A percentile compares a stretch with the other conserved stretches of the same genome.
Conservation (phyloP, 2,329 filamentous ascomycete genomes). For the Diaporthe vexans region DNA sequence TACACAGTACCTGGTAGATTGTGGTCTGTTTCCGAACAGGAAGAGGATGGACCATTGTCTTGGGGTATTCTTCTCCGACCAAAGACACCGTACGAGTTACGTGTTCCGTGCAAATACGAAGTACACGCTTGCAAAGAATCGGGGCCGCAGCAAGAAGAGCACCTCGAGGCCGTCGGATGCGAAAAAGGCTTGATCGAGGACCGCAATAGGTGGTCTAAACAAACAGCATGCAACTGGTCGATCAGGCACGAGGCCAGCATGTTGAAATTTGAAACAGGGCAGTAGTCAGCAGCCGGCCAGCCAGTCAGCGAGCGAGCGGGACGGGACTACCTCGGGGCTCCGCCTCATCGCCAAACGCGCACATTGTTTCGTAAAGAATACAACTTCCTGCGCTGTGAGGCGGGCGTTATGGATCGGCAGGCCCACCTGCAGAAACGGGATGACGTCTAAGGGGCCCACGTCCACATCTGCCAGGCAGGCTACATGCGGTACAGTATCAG, state of each 20-base stretch:
- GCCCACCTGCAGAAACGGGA: slow-evolving; percentile 28
- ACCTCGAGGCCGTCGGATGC: neutral
- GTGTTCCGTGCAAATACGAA: neutral
- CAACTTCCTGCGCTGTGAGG: slow-evolving; percentile 16
- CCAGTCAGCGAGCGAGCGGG: neutral
- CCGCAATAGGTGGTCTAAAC: neutral
- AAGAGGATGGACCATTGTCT: too few relatives aligned
- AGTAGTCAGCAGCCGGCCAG: slow-evolving; percentile 4
- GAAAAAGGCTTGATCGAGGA: neutral
- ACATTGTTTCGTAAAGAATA: slow-evolving; percentile 31
- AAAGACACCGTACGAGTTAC: too few relatives aligned
- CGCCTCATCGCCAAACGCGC: slow-evolving; percentile 32
- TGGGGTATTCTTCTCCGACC: neutral
- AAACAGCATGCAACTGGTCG: neutral
- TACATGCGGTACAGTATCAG: neutral
- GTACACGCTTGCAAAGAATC: neutral
- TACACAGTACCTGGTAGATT: neutral
- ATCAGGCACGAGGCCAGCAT: neutral
- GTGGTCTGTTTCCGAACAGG: neutral
- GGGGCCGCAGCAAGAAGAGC: neutral
- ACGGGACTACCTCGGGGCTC: slow-evolving; percentile 31
- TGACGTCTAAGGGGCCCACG: slow-evolving; percentile 29
- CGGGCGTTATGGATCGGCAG: slow-evolving; percentile 10
- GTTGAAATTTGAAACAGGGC: slow-evolving; percentile 18
- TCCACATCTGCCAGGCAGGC: neutral